Conservation (phyloP, 148 eudicot genomes). For the Nepenthes mirabilis region DNA sequence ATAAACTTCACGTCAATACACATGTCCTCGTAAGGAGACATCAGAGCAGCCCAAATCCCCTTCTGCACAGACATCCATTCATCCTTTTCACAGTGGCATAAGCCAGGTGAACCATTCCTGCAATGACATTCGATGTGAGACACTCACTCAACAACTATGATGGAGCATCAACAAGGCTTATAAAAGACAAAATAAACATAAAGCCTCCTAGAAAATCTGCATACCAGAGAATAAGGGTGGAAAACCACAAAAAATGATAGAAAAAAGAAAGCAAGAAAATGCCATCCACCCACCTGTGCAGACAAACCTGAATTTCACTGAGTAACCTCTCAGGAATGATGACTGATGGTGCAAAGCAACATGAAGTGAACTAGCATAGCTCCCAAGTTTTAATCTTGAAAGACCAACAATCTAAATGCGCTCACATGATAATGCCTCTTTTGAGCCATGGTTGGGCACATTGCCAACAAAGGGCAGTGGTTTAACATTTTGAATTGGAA, state of each 20-base stretch:
- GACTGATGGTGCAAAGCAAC: conserved; percentile 63
- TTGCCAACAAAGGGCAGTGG: conserved; percentile 30
- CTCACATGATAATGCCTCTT: conserved; percentile 46
- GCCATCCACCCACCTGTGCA: conserved; percentile 48
- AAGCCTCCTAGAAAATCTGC: background rate
- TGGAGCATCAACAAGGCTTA: background rate
- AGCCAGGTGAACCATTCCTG: conserved; percentile 72
- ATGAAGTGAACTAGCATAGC: conserved; percentile 50
- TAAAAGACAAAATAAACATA: background rate
- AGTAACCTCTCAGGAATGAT: conserved; percentile 66
- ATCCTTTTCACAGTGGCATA: conserved; percentile 77
- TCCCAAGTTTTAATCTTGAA: conserved; percentile 59
- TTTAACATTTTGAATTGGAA: conserved; percentile 38
- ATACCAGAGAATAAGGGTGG: background rate
- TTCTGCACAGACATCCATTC: conserved; percentile 59
- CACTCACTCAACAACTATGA: background rate
- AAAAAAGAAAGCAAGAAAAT: background rate
- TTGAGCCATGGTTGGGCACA: conserved; percentile 26
- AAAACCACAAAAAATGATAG: background rate
- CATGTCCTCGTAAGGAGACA: conserved; percentile 75
- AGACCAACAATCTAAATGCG: conserved; percentile 52
- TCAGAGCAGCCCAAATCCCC: conserved; percentile 54
- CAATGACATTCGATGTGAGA: conserved; percentile 8
- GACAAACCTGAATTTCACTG: conserved; percentile 66
- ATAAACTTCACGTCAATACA: conserved; percentile 70